Evolutionary conservation across 208 protist species (phyloP).

Genomic region (Phytomonas francai): DNA sequence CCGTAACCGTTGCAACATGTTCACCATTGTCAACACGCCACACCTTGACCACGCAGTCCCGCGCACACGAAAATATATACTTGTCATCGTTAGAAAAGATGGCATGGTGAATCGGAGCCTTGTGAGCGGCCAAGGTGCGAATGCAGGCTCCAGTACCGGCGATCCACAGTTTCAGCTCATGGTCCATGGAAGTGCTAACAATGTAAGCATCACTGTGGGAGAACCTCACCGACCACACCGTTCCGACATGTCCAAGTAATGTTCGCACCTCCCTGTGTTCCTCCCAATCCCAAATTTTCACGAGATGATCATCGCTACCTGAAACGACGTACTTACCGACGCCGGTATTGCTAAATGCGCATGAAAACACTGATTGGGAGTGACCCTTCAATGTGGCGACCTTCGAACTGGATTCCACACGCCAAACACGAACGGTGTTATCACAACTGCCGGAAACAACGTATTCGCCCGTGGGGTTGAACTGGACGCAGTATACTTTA

Average conservation of each 20-base stretch:
- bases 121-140: conserved; percentile 59
- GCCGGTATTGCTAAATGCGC: conserved; percentile 70
- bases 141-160: conserved; percentile 33
- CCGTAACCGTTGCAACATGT: conserved; percentile 62
- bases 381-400: conserved; percentile 61
- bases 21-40: conserved; percentile 63
- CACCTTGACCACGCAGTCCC: conserved; percentile 76
- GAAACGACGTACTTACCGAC: conserved; percentile 69
- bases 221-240: conserved; percentile 74
- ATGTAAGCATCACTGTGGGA: conserved; percentile 63
- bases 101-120: conserved; percentile 74
- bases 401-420: conserved; percentile 50
- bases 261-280: conserved; percentile 44
- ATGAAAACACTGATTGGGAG: conserved; percentile 74
- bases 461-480: conserved; percentile 77
- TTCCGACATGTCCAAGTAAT: conserved; percentile 69
- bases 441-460: conserved; percentile 84
- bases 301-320: conserved; percentile 70
- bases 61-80: conserved; percentile 80
- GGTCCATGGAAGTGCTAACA: conserved; percentile 78
- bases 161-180: conserved; percentile 80
- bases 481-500: conserved; percentile 89
- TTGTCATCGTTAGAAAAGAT: conserved; percentile 71
- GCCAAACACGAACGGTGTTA: conserved; percentile 76
- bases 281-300: conserved; percentile 85